Evolutionary conservation across 257 asterid species (phyloP), one percentile per base, ranked within the genome.

Genomic region (Scutellaria galericulata): DNA sequence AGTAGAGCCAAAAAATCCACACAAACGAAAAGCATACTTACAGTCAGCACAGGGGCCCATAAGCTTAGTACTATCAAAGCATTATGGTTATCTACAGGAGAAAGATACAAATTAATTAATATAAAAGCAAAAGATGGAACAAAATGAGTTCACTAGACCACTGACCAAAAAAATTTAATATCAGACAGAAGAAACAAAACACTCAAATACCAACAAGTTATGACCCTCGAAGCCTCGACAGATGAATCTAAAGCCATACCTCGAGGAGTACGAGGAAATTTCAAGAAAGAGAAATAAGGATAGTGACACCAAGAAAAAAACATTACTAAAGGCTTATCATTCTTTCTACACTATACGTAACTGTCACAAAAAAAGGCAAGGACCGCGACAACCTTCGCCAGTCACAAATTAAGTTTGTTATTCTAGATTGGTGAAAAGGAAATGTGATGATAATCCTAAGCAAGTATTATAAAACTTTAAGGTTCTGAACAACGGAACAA

Each of bases 301-400:
- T 65, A 41, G 18, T 18, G 18, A 18, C 18, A 18, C 18, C 18
- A 42, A 48, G 44, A 57, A 62, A 58, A 57, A 31, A 35, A 22
- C 58, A 58, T 65, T 22, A 57, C 45, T 10, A 45, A 42, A 60
- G n/a, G 51, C 42, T 12, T 7, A 64, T 24, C 20, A 41, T 63
- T 69, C 39, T 53, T 58, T 45, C 68, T 50, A 42, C 46, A 66
- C 6, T 24, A 59, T 60, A 8, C 71, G 35, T 35, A 44, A 67
- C 37, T 39, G 37, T 22, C 47, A 7, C 64, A 72, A 59, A 54
- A 48, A 47, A 70, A 40, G 72, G 62, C 50, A 72, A 68, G 70
- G 64, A 51, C 18, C 3, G 22, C 55, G 35, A 40, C 47, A 62
- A 39, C 67, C 62, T 57, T 71, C 35, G 39, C 5, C 47, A 4